phyloP scores from a whole-genome alignment of 1,139 yeast species.

The Hanseniaspora sp. region DNA sequence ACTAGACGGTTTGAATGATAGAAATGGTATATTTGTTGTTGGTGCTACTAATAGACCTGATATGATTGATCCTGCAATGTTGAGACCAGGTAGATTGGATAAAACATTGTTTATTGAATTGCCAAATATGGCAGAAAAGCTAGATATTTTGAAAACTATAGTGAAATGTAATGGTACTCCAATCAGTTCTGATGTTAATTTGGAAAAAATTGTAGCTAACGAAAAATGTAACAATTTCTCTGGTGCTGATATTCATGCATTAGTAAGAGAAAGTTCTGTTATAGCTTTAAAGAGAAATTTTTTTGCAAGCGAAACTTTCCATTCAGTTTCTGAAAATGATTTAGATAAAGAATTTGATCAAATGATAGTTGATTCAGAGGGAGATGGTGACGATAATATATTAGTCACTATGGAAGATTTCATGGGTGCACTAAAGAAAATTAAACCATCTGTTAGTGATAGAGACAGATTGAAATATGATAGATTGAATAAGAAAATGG shows the following conservation, averaged over 20 bases:
- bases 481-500: constrained; percentile 45
- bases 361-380: constrained; percentile 30
- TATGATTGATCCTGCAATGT: constrained; percentile 97
- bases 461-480: constrained; percentile 72
- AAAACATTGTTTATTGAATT: constrained; percentile 85
- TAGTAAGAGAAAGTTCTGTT: constrained; percentile 89
- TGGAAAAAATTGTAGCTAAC: constrained; percentile 54
- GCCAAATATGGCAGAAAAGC: constrained; percentile 66
- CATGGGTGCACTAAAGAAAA: constrained; percentile 53
- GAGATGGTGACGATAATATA: constrained; percentile 32
- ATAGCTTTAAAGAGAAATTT: constrained; percentile 66
- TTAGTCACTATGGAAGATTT: constrained; percentile 59
- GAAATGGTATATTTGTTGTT: constrained; percentile 84
- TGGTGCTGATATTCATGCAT: constrained; percentile 90
- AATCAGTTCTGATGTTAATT: constrained; percentile 49
- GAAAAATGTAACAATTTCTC: constrained; percentile 77
- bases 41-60: constrained; percentile 98
- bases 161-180: constrained; percentile 69
- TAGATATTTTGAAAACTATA: constrained; percentile 70
- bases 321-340: constrained; percentile 31
- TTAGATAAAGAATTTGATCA: constrained; percentile 36
- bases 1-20: constrained; percentile 83
- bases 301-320: constrained; percentile 33
- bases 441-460: constrained; percentile 87
- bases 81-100: constrained; percentile 92